These are phyloP conservation scores for Panaeolus cyanescens DNA, from an alignment of 768 basidiomycete genomes.

Conservation along the genomic window DNA sequence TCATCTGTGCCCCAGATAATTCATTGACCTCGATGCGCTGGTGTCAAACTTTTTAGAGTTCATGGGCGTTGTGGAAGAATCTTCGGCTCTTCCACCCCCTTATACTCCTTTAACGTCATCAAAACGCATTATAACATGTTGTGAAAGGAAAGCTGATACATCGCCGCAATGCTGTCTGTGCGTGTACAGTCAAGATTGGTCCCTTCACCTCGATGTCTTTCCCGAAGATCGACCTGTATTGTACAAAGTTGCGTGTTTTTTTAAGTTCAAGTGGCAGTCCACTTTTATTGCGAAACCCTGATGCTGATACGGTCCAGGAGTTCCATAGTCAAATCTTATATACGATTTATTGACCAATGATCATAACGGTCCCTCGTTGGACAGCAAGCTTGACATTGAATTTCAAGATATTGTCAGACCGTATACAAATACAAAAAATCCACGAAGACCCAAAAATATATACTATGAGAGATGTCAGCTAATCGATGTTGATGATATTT, in stretches of 20 bases:
- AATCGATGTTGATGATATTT: not conserved
- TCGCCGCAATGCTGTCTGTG: not conserved
- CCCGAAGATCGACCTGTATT: not conserved
- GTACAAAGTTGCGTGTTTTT: not conserved
- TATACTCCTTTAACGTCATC: not conserved
- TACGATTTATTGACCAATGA: not conserved
- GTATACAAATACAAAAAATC: too few relatives aligned
- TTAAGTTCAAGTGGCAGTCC: not conserved
- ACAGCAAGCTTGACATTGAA: not conserved
- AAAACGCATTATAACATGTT: not conserved
- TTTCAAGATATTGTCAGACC: too few relatives aligned
- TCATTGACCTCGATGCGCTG: not conserved
- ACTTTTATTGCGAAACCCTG: not conserved
- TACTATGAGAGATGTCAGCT: too few relatives aligned
- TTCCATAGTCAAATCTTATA: not conserved
- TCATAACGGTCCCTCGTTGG: too few relatives aligned
- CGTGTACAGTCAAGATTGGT: not conserved
- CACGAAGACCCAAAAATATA: too few relatives aligned
- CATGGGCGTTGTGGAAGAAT: not conserved
- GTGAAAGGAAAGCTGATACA: not conserved
- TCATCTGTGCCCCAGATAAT: not conserved
- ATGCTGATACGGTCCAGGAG: too few relatives aligned
- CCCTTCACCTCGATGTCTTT: not conserved
- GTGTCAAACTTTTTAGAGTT: constrained; percentile 1
- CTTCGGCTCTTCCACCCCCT: not conserved